These are phyloP conservation scores for Claviceps africana DNA, from an alignment of 2,329 filamentous ascomycete genomes.

Conservation along the genomic window DNA sequence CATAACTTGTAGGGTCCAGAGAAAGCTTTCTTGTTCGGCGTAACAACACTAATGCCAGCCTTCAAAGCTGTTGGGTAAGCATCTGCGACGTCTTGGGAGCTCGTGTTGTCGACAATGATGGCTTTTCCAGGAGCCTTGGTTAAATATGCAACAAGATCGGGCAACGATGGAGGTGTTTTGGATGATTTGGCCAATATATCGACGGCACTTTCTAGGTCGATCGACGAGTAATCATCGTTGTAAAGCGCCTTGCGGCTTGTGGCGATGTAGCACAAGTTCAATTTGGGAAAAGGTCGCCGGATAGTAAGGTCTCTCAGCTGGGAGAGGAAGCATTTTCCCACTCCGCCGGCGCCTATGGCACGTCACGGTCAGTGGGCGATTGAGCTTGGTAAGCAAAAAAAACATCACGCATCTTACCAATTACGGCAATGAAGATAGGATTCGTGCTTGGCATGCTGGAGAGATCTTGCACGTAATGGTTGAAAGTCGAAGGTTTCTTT, in stretches of 20 bases:
- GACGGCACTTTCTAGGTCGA: constrained; percentile 46
- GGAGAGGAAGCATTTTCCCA: constrained; percentile 78
- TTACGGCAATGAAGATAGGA: constrained; percentile 38
- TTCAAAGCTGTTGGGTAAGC: constrained; percentile 70
- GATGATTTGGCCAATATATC: constrained; percentile 50
- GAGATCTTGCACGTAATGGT: constrained; percentile 5
- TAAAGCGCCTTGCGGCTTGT: constrained; percentile 75
- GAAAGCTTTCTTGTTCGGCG: constrained; percentile 98
- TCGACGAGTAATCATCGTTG: constrained; percentile 54
- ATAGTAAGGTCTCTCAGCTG: constrained; percentile 59
- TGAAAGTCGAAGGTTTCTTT: constrained; percentile 13
- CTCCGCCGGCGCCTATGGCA: constrained; percentile 69
- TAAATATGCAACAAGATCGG: constrained; percentile 66
- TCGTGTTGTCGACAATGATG: constrained; percentile 90
- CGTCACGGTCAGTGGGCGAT: constrained; percentile 6
- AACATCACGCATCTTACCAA: constrained; percentile 22
- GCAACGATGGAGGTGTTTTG: constrained; percentile 50
- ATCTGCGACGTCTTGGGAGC: constrained; percentile 71
- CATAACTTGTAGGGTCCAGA: constrained; percentile 68
- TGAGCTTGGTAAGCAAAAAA: too few species aligned
- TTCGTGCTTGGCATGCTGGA: constrained; percentile 29
- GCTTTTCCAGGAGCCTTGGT: constrained; percentile 62
- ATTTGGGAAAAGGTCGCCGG: constrained; percentile 52
- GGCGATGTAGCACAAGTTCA: constrained; percentile 72
- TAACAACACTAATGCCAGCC: constrained; percentile 79